Conservation (phyloP, 2,329 filamentous ascomycete species). For the Verticillium nonalfalfae region DNA sequence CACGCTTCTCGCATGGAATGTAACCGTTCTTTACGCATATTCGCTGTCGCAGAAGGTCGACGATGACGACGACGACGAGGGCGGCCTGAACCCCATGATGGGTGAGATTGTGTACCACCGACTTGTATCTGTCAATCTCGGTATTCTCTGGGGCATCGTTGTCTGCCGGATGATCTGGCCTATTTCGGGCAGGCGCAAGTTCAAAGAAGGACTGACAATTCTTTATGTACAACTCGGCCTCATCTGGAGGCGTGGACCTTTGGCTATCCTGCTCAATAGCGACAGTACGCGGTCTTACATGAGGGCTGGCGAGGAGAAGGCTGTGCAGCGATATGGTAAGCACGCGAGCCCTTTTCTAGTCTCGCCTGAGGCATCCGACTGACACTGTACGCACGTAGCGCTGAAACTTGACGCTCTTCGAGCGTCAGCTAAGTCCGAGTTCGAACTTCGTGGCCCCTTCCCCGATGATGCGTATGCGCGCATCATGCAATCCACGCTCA, state of each 20-base stretch:
- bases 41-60: conserved; percentile 75
- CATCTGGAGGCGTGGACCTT: conserved; percentile 90
- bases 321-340: conserved; percentile 69
- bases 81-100: conserved; percentile 76
- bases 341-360: neutral
- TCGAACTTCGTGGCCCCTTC: conserved; percentile 83
- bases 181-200: conserved; percentile 80
- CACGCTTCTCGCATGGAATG: conserved; percentile 91
- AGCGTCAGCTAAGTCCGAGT: conserved; percentile 71
- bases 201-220: conserved; percentile 84
- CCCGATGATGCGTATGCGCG: conserved; percentile 65
- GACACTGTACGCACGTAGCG: conserved; percentile 22
- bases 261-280: conserved; percentile 64
- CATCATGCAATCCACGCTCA: conserved; percentile 73
- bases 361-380: neutral
- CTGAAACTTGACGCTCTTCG: conserved; percentile 69
- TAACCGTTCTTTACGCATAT: conserved; percentile 91
- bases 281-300: conserved; percentile 64
- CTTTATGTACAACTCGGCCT: conserved; percentile 92
- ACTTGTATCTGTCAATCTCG: conserved; percentile 77
- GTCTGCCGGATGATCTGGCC: conserved; percentile 90
- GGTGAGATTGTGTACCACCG: conserved; percentile 83
- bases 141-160: conserved; percentile 87
- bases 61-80: conserved; percentile 82
- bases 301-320: conserved; percentile 79